Conservation (phyloP, 805 yeast genomes). For the Suhomyces xylopsoci region DNA sequence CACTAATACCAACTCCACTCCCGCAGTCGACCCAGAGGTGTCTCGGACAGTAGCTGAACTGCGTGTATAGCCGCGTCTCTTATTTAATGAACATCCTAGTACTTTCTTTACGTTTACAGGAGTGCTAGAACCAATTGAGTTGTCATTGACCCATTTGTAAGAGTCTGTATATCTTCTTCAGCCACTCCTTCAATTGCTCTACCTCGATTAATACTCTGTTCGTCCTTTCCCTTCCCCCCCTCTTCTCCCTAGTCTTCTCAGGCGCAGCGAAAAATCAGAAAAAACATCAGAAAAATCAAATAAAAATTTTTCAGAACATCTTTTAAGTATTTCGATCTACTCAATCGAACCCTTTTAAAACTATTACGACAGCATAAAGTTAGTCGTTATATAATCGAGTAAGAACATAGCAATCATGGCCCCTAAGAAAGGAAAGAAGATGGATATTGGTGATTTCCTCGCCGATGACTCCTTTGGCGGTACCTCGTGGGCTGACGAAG, state of each 20-base stretch:
- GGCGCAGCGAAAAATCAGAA: neutral
- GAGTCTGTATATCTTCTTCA: neutral
- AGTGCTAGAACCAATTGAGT: neutral
- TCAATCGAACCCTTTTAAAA: neutral
- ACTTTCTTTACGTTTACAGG: neutral
- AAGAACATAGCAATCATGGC: conserved; percentile 15
- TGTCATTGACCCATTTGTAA: neutral
- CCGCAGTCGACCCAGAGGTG: neutral
- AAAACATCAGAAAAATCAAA: neutral
- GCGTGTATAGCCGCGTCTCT: neutral
- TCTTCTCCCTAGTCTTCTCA: neutral
- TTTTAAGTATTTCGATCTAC: neutral
- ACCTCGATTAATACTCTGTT: neutral
- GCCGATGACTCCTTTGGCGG: conserved; percentile 71
- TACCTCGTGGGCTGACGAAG: conserved; percentile 84
- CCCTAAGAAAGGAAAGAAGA: conserved; percentile 58
- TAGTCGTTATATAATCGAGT: neutral
- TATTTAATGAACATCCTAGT: neutral
- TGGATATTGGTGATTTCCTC: conserved; percentile 85
- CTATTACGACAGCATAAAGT: neutral
- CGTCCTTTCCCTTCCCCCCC: neutral
- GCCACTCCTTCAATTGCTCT: neutral
- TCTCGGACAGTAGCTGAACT: neutral
- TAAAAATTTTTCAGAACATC: neutral
- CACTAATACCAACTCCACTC: neutral